These are phyloP conservation scores for Talaromyces proteolyticus DNA, from an alignment of 495 filamentous ascomycete genomes.

Conservation along the genomic window DNA sequence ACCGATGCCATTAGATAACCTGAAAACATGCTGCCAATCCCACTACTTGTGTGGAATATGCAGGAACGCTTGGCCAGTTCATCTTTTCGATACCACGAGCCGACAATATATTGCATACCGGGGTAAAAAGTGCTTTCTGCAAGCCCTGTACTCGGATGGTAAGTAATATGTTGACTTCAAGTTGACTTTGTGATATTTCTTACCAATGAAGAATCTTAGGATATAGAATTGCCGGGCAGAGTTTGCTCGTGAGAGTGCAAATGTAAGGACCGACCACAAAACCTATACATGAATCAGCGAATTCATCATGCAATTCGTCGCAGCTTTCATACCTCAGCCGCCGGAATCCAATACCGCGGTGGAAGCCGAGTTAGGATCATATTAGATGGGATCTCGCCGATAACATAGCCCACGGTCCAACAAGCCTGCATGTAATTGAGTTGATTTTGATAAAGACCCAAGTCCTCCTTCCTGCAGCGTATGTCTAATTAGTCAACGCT, in stretches of 20 bases:
- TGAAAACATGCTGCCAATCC: slow-evolving; percentile 50
- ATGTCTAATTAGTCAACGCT: neutral
- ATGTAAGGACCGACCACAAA: slow-evolving; percentile 48
- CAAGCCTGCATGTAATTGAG: slow-evolving; percentile 43
- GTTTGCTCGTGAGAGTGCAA: slow-evolving; percentile 39
- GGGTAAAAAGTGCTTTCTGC: slow-evolving; percentile 41
- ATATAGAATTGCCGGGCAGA: slow-evolving; percentile 46
- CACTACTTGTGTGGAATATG: slow-evolving; percentile 53
- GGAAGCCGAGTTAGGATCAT: slow-evolving; percentile 49
- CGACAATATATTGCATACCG: slow-evolving; percentile 41
- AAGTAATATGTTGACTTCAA: too few species aligned
- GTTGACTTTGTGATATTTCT: slow-evolving; percentile 30
- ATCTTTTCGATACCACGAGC: slow-evolving; percentile 48
- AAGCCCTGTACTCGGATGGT: slow-evolving; percentile 18
- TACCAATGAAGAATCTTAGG: slow-evolving; percentile 53
- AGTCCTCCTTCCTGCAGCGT: slow-evolving; percentile 51
- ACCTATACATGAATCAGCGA: slow-evolving; percentile 25
- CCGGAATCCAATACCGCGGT: slow-evolving; percentile 55
- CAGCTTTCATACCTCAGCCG: slow-evolving; percentile 23
- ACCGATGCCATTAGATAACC: slow-evolving; percentile 54
- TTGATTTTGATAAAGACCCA: slow-evolving; percentile 50
- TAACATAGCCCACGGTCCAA: slow-evolving; percentile 60
- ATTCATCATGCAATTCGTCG: neutral
- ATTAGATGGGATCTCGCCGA: slow-evolving; percentile 58
- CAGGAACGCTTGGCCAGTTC: slow-evolving; percentile 54